These are phyloP conservation scores for Diplodia seriata DNA, from an alignment of 2,329 filamentous ascomycete species.

Conservation along the genomic window DNA sequence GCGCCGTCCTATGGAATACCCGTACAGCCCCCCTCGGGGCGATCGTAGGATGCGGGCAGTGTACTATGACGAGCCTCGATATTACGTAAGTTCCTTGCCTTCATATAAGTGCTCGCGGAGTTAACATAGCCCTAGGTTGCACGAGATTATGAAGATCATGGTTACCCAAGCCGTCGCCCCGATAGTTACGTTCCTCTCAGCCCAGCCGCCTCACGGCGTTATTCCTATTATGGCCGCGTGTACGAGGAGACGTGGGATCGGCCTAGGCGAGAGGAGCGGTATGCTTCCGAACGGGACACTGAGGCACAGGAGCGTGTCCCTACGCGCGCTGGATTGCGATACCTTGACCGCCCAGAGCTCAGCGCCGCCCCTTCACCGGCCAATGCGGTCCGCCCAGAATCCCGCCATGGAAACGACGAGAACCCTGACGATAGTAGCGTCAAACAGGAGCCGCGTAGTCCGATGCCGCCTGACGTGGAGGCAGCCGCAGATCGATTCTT, in stretches of 20 bases:
- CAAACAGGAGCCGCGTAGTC: slow-evolving; percentile 31
- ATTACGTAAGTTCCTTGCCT: slow-evolving; percentile 43
- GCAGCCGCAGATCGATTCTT: slow-evolving; percentile 47
- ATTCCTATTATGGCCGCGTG: slow-evolving; percentile 37
- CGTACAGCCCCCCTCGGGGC: slow-evolving; percentile 38
- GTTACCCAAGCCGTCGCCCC: slow-evolving; percentile 37
- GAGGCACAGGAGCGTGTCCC: slow-evolving; percentile 41
- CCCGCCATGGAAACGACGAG: slow-evolving; percentile 39
- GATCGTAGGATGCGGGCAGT: slow-evolving; percentile 40
- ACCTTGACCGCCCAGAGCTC: slow-evolving; percentile 39
- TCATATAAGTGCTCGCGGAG: slow-evolving; percentile 21
- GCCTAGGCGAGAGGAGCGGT: slow-evolving; percentile 34
- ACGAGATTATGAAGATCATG: slow-evolving; percentile 42
- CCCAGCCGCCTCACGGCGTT: slow-evolving; percentile 39
- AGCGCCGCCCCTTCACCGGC: slow-evolving; percentile 42
- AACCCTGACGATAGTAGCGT: slow-evolving; percentile 3
- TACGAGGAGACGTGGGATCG: slow-evolving; percentile 44
- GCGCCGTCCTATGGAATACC: slow-evolving; percentile 33
- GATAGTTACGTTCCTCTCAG: slow-evolving; percentile 44
- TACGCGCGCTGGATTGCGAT: slow-evolving; percentile 41
- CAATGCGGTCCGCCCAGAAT: slow-evolving; percentile 37
- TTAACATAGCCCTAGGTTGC: slow-evolving; percentile 35
- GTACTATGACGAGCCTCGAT: slow-evolving; percentile 43
- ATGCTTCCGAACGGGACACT: slow-evolving; percentile 42
- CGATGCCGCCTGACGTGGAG: slow-evolving; percentile 35